These are phyloP conservation scores for Cytospora mali DNA, from an alignment of 2,329 filamentous ascomycete species.

Conservation along the genomic window DNA sequence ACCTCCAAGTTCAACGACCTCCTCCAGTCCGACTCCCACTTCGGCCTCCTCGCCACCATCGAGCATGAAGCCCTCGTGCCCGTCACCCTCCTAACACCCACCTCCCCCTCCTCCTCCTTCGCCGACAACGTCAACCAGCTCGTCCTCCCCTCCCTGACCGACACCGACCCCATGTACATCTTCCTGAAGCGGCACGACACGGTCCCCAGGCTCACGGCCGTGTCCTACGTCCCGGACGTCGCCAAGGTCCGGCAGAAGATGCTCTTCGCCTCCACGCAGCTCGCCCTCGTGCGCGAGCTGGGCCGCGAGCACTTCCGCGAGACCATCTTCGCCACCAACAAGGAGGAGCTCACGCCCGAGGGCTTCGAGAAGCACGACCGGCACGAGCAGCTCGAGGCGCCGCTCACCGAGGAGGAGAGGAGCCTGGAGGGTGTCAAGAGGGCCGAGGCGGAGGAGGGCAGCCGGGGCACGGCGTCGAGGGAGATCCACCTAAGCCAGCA, in stretches of 20 bases:
- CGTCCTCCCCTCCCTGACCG: conserved; percentile 65
- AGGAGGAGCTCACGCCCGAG: conserved; percentile 67
- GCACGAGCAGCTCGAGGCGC: conserved; percentile 65
- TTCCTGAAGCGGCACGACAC: conserved; percentile 69
- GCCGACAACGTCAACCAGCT: conserved; percentile 60
- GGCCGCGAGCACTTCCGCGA: conserved; percentile 79
- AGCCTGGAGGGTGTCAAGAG: conserved; percentile 96
- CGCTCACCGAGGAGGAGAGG: conserved; percentile 84
- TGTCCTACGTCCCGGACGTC: conserved; percentile 78
- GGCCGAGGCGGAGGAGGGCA: conserved; percentile 84
- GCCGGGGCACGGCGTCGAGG: conserved; percentile 61
- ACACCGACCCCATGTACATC: conserved; percentile 71
- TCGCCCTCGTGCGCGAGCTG: conserved; percentile 75
- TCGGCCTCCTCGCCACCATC: conserved; percentile 74
- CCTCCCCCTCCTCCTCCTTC: conserved; percentile 60
- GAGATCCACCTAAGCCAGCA: conserved; percentile 62
- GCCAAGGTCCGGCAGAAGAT: conserved; percentile 85
- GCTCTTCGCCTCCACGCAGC: conserved; percentile 77
- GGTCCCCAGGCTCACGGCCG: conserved; percentile 63
- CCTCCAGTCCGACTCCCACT: conserved; percentile 61
- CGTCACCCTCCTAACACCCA: conserved; percentile 54
- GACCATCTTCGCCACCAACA: conserved; percentile 71
- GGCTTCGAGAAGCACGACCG: conserved; percentile 75
- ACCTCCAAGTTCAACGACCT: conserved; percentile 72
- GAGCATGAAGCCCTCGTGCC: conserved; percentile 69